Evolutionary conservation across 1,139 yeast genomes (phyloP).

Genomic region (Geotrichum citri-aurantii): DNA sequence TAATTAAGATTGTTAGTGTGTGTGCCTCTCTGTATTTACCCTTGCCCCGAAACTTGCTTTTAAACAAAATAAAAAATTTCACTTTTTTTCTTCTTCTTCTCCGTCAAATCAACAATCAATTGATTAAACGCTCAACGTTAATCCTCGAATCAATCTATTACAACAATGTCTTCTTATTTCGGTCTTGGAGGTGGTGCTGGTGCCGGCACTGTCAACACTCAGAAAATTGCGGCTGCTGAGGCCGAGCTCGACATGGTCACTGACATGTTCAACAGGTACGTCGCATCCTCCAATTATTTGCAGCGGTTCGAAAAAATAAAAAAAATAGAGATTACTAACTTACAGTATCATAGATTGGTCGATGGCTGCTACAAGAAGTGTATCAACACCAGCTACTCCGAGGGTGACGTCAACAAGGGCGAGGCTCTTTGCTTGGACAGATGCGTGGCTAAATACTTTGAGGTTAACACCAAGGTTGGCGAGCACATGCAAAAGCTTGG

Average conservation of each 20-base stretch:
- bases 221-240: constrained; percentile 65
- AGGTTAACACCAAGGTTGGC: constrained; percentile 93
- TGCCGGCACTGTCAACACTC: constrained; percentile 36
- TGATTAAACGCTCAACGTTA: constrained; percentile 7
- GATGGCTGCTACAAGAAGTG: constrained; percentile 90
- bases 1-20: neutral
- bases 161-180: constrained; percentile 55
- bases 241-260: constrained; percentile 93
- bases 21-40: neutral
- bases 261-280: constrained; percentile 74
- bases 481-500: constrained; percentile 45
- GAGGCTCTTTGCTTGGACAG: constrained; percentile 93
- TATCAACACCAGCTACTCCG: constrained; percentile 60
- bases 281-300: constrained; percentile 33
- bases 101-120: constrained; percentile 7
- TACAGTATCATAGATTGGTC: constrained; percentile 41
- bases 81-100: neutral
- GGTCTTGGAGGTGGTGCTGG: constrained; percentile 67
- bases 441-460: constrained; percentile 95
- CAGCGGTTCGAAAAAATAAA: neutral
- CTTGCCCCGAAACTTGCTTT: neutral
- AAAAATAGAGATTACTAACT: constrained; percentile 34
- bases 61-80: neutral
- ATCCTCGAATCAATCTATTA: neutral
- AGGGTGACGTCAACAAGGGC: constrained; percentile 73